Evolutionary conservation across 106 monocot genomes (phyloP).

Genomic region (Platanthera guangdongensis): DNA sequence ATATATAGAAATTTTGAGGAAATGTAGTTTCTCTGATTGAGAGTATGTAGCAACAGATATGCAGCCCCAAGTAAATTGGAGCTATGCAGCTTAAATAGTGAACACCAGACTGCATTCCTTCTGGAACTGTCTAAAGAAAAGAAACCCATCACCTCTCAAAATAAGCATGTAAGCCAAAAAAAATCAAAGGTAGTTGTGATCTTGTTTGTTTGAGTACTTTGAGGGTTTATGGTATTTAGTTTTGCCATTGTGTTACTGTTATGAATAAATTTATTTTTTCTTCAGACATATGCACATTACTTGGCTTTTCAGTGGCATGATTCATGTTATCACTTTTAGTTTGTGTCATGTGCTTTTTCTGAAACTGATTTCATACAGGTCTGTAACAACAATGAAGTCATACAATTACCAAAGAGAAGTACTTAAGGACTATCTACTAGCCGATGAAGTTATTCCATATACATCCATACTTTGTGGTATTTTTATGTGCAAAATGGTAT

Average conservation of each 20-base stretch:
- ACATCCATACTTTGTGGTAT: conserved; percentile 35
- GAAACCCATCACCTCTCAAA: neutral
- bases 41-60: neutral
- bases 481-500: conserved; percentile 50
- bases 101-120: neutral
- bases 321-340: neutral
- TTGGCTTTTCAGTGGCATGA: neutral
- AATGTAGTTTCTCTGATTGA: neutral
- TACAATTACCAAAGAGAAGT: conserved; percentile 37
- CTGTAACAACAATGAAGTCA: conserved; percentile 25
- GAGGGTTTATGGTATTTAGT: neutral
- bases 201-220: neutral
- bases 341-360: neutral
- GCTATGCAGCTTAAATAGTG: neutral
- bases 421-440: conserved; percentile 44
- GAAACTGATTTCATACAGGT: conserved; percentile 13
- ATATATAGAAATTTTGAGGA: neutral
- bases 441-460: conserved; percentile 36
- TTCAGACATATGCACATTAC: neutral
- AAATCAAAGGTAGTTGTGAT: neutral
- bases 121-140: neutral
- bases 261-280: neutral
- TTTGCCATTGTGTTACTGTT: neutral
- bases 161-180: too few relatives aligned
- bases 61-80: neutral